These are phyloP conservation scores for Phylloboletellus chloephorus DNA, from an alignment of 1,284 basidiomycete species.

Conservation along the genomic window DNA sequence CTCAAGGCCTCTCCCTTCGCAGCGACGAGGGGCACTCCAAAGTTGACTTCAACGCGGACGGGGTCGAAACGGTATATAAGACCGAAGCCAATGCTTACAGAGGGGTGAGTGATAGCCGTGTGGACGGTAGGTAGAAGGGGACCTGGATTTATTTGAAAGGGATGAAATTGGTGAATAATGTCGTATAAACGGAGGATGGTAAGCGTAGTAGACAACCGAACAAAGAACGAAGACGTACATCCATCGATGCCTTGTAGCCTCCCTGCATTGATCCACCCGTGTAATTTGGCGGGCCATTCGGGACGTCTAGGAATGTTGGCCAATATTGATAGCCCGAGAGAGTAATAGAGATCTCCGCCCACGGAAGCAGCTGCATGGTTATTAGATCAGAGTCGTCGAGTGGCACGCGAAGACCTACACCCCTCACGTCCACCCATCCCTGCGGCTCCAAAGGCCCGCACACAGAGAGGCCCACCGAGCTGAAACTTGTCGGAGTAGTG, in stretches of 20 bases:
- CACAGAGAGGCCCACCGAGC: conserved; percentile 87
- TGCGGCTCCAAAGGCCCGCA: conserved; percentile 83
- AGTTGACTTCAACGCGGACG: conserved; percentile 85
- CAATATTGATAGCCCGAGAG: conserved; percentile 76
- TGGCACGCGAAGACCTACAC: conserved; percentile 40
- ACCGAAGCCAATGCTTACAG: conserved; percentile 81
- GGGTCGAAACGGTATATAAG: conserved; percentile 88
- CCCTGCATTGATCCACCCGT: conserved; percentile 84
- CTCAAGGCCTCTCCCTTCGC: conserved; percentile 72
- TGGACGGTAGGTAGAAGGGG: conserved; percentile 12
- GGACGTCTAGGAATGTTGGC: conserved; percentile 74
- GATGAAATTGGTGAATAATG: too few relatives aligned
- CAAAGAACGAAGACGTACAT: conserved; percentile 30
- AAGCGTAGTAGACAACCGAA: neutral
- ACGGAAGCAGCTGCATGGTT: conserved; percentile 60
- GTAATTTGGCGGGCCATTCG: conserved; percentile 87
- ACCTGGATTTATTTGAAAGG: conserved; percentile 5
- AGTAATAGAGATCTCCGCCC: conserved; percentile 88
- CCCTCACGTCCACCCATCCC: conserved; percentile 82
- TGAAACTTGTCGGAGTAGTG: conserved; percentile 86
- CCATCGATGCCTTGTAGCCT: conserved; percentile 64
- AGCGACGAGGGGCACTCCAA: conserved; percentile 83
- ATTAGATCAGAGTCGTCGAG: neutral
- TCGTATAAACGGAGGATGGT: neutral
- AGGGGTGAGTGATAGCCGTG: conserved; percentile 39